A percentile compares a stretch with the other conserved stretches of the same genome.
Conservation (phyloP, 768 basidiomycete genomes). For the Amanita muscaria region DNA sequence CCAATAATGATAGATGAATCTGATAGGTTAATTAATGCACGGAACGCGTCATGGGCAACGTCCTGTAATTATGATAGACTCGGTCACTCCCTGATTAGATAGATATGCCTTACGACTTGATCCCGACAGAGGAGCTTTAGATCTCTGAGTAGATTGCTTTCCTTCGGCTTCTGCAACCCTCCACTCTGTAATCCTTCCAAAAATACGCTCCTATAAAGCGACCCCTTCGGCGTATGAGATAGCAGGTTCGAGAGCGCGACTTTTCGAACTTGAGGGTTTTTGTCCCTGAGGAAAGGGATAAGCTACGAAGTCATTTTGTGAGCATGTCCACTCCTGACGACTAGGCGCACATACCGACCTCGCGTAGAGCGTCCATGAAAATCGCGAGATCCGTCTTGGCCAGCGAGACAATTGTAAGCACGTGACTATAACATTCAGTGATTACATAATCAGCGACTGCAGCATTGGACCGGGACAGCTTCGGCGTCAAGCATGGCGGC, state of each 20-base stretch:
- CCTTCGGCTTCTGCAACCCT: constrained; percentile 49
- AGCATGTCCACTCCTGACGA: background rate
- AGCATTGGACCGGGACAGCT: constrained; percentile 12
- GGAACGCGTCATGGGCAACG: constrained; percentile 90
- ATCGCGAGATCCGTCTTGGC: constrained; percentile 6
- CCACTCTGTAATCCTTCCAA: constrained; percentile 50
- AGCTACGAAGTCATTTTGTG: constrained; percentile 40
- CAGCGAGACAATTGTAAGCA: too few species aligned
- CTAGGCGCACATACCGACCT: constrained; percentile 25
- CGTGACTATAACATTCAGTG: too few species aligned
- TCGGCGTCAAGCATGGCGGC: constrained; percentile 41
- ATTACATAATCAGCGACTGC: background rate
- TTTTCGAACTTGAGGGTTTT: constrained; percentile 80
- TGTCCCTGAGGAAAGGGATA: constrained; percentile 75
- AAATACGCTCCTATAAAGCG: constrained; percentile 70
- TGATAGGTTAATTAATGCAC: constrained; percentile 88
- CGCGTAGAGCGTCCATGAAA: constrained; percentile 36
- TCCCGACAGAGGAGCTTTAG: constrained; percentile 84
- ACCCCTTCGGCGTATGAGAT: constrained; percentile 64
- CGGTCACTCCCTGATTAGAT: background rate
- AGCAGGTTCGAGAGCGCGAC: constrained; percentile 81
- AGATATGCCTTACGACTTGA: constrained; percentile 49
- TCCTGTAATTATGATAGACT: constrained; percentile 38
- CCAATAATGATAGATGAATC: constrained; percentile 66
- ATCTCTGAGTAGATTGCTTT: constrained; percentile 66